Percentiles rank a stretch among this genome's conserved stretches.
These are phyloP conservation scores for Stellera chamaejasme DNA, from an alignment of 345 rosid genomes.

Conservation along the genomic window DNA sequence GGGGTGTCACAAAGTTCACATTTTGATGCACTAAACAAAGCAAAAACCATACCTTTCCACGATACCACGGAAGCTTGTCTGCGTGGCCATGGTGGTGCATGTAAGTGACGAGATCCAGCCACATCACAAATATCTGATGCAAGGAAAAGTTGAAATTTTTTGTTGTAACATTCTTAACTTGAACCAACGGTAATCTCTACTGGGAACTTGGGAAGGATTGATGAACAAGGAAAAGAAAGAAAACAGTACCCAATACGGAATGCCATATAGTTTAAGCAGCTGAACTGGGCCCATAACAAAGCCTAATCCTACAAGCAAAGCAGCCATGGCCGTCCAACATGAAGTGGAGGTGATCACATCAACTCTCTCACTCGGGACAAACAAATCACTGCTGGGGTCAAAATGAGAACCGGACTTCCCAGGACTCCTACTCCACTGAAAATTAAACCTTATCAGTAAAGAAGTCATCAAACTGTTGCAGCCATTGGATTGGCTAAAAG, in stretches of 20 bases:
- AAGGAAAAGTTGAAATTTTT: slow-evolving; percentile 1
- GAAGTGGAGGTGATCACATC: slow-evolving; percentile 67
- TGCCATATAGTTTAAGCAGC: slow-evolving; percentile 61
- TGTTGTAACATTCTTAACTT: too few relatives aligned
- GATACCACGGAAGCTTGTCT: slow-evolving; percentile 89
- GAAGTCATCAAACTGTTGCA: too few relatives aligned
- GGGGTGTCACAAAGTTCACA: not conserved
- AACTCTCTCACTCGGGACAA: slow-evolving; percentile 54
- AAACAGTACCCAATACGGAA: slow-evolving; percentile 57
- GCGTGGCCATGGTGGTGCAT: slow-evolving; percentile 89
- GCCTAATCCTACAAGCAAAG: slow-evolving; percentile 40
- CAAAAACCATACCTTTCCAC: slow-evolving; percentile 52
- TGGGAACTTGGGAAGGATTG: not conserved
- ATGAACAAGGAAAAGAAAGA: not conserved
- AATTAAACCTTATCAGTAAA: slow-evolving; percentile 1
- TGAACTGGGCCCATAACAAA: slow-evolving; percentile 50
- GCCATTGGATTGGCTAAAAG: not conserved
- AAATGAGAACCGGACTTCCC: slow-evolving; percentile 89
- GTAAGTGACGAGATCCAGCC: slow-evolving; percentile 86
- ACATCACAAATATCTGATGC: slow-evolving; percentile 58
- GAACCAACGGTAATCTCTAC: not conserved
- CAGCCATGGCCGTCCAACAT: slow-evolving; percentile 71
- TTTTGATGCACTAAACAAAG: not conserved
- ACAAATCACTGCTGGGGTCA: slow-evolving; percentile 67
- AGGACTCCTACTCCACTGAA: slow-evolving; percentile 77